These are phyloP conservation scores for Coprinopsis strossmayeri DNA, from an alignment of 768 basidiomycete species.

Conservation along the genomic window DNA sequence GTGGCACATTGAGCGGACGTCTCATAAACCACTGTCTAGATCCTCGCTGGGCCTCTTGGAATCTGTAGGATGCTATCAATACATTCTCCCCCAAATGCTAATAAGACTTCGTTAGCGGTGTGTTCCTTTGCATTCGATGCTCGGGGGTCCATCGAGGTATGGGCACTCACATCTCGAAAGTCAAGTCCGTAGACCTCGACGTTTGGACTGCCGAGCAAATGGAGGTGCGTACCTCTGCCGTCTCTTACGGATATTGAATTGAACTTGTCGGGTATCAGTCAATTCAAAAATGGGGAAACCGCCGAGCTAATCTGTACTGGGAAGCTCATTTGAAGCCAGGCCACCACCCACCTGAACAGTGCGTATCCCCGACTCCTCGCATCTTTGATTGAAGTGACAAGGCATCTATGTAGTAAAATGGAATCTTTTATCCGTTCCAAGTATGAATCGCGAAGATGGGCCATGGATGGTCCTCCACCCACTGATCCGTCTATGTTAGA, in stretches of 20 bases:
- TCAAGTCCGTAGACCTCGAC: constrained; percentile 97
- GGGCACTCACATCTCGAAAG: constrained; percentile 97
- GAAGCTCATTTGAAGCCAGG: constrained; percentile 91
- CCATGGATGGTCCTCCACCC: constrained; percentile 82
- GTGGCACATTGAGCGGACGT: constrained; percentile 8
- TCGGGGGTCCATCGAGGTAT: constrained; percentile 96
- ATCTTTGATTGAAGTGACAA: background rate
- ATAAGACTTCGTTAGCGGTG: constrained; percentile 51
- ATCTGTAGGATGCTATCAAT: constrained; percentile 50
- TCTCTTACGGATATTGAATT: background rate
- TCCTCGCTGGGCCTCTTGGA: constrained; percentile 98
- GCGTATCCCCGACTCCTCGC: constrained; percentile 24
- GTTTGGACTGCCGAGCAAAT: constrained; percentile 98
- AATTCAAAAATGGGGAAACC: constrained; percentile 94
- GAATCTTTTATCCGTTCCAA: constrained; percentile 96
- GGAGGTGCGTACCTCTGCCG: constrained; percentile 47
- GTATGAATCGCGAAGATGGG: constrained; percentile 93
- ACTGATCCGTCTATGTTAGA: constrained; percentile 77
- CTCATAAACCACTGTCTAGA: constrained; percentile 39
- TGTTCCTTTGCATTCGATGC: constrained; percentile 94
- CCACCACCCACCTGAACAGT: constrained; percentile 94
- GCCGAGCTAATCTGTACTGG: constrained; percentile 92
- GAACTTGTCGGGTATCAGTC: constrained; percentile 32
- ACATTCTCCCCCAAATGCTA: background rate
- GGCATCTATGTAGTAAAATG: constrained; percentile 66